Base-by-base conservation (phyloP, 352 stramenopile species). In the Elongisporangium anandrum region DNA sequence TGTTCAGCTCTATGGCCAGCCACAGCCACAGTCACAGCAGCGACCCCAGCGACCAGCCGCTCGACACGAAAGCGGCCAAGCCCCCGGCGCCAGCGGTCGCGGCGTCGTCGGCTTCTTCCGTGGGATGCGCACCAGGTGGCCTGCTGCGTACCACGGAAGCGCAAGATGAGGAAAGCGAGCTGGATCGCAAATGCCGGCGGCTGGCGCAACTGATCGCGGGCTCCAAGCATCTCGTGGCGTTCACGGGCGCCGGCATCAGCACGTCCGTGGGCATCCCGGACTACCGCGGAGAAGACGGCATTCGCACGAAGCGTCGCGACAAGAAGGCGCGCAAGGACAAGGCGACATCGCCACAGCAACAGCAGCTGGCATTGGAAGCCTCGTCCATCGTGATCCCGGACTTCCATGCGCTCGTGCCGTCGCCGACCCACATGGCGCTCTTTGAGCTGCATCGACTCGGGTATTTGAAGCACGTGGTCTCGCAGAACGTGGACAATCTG, bases 401-500 rank as follows among this genome's bases (percentile, higher is more conserved):
- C 48, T 88, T 94, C 53, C 66, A 87, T 62, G 65, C 56, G 47
- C 66, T 94, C 29, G 79, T 91, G 59, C 85, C 85, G 16, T 92
- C 85, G 7, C 64, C 70, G 57, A 90, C 85, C 4, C 85, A 94
- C 73, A 94, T 94, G 85, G 82, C 82, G 49, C 69, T 94, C 21
- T 73, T 69, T 10, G 85, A 94, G 57, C 69, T 94, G n/a, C 69
- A 92, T 57, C 80, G 77, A 2, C 71, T 87, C 48, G 85, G 85
- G 6, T 85, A 68, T 49, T 54, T 94, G 13, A 90, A 92, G 69
- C 73, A 94, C 56, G 54, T 94, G 13, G 81, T 94, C 48, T 90
- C 82, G 2, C 85, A 94, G 63, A 94, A 94, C 58, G 81, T 92
- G 8, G 85, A 94, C 60, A 92, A 92, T 54, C 64, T 94, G 56